Base-by-base conservation (phyloP, 179 eudicot genomes). In the Actinidia polygama region DNA sequence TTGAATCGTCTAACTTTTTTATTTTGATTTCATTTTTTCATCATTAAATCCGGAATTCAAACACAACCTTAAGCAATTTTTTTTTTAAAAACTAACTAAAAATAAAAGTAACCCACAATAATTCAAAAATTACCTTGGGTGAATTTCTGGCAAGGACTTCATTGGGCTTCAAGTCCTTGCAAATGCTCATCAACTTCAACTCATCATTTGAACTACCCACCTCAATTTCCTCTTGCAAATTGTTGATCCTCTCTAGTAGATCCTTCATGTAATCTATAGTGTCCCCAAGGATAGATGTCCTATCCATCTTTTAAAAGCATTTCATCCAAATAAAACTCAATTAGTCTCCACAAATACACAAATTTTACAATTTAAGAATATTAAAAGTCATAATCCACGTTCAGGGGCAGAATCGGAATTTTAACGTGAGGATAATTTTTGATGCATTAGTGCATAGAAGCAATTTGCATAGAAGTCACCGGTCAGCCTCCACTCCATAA, bases 241-340 rank as follows among this genome's bases (percentile, higher is more conserved):
- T 87, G 72, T 90, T 93, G 82, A 94, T 93, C 75, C 85, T 93
- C 80, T 91, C 90, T 7, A 91, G 69, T 14, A 95, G 83, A 88
- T 94, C 99, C 78, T 95, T 94, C 93, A 95, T 90, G 86, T 95
- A 94, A 69, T 94, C 99, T 84, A 95, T 95, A 3, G 99, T 93
- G 81, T 95, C 99, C 12, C 98, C 99, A 21, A 95, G 93, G 54
- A 95, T 95, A 0, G 98, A 92, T 53, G 98, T 91, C 86, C 98
- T 93, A 69, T 95, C 99, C 99, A 95, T 95, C 99, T 95, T 79
- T 81, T 76, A 26, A 55, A 14, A 46, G 47, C 4, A 53, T 10
- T 51, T 54, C 79, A 66, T 66, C 21, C 19, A 6, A 75, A 70
- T 6, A 9, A 72, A 46, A 72, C 7, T 47, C 5, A 36, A 44